Conservation (phyloP, 2,329 filamentous ascomycete genomes). For the Aspergillus sp. region DNA sequence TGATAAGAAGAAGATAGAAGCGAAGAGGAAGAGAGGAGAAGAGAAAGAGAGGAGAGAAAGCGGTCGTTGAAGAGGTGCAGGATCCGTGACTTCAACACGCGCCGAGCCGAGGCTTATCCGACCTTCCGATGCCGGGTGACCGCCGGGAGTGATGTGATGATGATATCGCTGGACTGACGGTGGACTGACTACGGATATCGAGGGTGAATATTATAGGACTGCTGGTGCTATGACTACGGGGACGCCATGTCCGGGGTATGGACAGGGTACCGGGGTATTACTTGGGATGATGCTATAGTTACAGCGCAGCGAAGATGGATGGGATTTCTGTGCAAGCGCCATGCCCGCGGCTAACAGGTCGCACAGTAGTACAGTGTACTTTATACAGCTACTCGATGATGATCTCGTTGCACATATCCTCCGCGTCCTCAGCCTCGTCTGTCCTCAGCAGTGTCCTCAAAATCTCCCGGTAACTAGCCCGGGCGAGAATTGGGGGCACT, state of each 20-base stretch:
- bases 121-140: constrained; percentile 1
- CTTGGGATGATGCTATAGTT: no score
- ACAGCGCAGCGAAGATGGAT: no score
- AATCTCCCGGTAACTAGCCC: constrained; percentile 32
- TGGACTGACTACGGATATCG: no score
- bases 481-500: constrained; percentile 53
- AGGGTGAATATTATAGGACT: no score
- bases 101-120: constrained; percentile 4
- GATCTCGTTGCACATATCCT: not conserved
- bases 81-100: constrained; percentile 1
- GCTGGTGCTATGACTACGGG: no score
- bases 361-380: no score
- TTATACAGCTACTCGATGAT: not conserved
- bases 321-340: no score
- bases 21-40: constrained; percentile 1
- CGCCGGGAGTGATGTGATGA: not conserved
- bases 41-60: not conserved
- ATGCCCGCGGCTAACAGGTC: no score
- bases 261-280: no score
- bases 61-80: not conserved
- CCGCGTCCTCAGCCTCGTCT: constrained; percentile 23
- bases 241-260: no score
- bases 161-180: not conserved
- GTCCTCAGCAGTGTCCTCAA: constrained; percentile 27
- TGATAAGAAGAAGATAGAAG: constrained; percentile 2